A percentile compares a stretch with the other conserved stretches of the same genome.
Evolutionary conservation across 257 asterid genomes (phyloP).

Genomic region (Striga asiatica): DNA sequence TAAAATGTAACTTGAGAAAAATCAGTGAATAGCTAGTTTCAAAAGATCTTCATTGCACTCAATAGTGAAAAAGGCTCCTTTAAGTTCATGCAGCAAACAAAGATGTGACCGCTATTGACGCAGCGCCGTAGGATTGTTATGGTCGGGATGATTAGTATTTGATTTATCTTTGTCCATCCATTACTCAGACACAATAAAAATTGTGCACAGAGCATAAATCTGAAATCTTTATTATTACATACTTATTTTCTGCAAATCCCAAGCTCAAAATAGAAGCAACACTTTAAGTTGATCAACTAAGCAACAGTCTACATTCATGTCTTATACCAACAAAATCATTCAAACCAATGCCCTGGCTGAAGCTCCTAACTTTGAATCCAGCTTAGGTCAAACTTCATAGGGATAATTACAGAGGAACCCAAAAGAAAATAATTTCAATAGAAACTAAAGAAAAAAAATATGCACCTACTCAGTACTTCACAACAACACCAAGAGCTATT

Average conservation of each 20-base stretch:
- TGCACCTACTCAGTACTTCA: background rate
- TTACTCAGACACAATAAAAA: background rate
- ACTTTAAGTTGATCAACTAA: constrained; percentile 5
- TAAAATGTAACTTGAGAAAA: background rate
- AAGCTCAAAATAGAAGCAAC: background rate
- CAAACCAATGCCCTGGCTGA: background rate
- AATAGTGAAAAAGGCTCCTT: background rate
- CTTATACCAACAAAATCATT: background rate
- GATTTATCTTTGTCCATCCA: background rate
- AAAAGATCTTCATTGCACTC: background rate
- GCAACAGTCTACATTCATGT: background rate
- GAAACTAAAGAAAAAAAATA: background rate
- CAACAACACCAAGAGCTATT: background rate
- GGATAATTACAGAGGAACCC: background rate
- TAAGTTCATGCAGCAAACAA: background rate
- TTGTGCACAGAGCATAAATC: background rate
- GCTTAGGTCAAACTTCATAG: background rate
- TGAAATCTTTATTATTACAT: background rate
- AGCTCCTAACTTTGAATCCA: background rate
- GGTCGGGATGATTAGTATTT: too few relatives aligned
- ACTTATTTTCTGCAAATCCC: background rate
- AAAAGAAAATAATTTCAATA: background rate
- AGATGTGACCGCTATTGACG: background rate
- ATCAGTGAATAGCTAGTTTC: background rate
- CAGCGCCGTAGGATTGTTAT: background rate